Conservation (phyloP, 2,329 filamentous ascomycete species). For the Trichophyton mentagrophytes region DNA sequence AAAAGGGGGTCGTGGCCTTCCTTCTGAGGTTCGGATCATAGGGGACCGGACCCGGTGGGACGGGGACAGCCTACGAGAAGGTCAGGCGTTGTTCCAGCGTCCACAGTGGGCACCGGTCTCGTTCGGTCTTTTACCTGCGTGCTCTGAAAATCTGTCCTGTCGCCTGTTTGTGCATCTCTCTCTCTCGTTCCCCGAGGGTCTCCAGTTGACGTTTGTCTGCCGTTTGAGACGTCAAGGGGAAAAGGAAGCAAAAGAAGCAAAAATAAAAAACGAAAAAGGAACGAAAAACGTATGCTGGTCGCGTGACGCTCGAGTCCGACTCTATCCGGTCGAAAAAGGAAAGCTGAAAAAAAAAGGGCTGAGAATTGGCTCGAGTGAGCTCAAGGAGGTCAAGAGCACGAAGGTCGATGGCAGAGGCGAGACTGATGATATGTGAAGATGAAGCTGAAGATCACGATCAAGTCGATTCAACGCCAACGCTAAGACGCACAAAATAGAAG, state of each 20-base stretch:
- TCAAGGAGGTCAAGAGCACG: neutral
- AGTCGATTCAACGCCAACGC: slow-evolving; percentile 3
- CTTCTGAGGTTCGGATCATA: neutral
- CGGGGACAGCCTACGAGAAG: neutral
- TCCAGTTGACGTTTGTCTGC: neutral
- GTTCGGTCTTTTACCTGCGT: neutral
- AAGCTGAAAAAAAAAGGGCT: neutral
- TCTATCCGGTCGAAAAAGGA: slow-evolving; percentile 3
- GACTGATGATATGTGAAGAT: neutral
- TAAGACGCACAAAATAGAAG: neutral
- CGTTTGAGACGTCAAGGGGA: neutral
- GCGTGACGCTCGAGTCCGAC: neutral
- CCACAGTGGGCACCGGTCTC: neutral
- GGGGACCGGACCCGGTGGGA: neutral
- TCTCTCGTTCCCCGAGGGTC: neutral
- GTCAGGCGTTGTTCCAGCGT: neutral
- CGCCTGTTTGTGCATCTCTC: neutral
- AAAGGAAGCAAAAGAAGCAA: neutral
- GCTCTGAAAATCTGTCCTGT: neutral
- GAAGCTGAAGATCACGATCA: neutral
- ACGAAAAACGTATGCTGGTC: neutral
- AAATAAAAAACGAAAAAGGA: neutral
- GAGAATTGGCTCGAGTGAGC: neutral
- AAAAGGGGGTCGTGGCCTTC: neutral
- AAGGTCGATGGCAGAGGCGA: neutral